Conservation (phyloP, 1,284 basidiomycete species). For the Ustilago lituana region DNA sequence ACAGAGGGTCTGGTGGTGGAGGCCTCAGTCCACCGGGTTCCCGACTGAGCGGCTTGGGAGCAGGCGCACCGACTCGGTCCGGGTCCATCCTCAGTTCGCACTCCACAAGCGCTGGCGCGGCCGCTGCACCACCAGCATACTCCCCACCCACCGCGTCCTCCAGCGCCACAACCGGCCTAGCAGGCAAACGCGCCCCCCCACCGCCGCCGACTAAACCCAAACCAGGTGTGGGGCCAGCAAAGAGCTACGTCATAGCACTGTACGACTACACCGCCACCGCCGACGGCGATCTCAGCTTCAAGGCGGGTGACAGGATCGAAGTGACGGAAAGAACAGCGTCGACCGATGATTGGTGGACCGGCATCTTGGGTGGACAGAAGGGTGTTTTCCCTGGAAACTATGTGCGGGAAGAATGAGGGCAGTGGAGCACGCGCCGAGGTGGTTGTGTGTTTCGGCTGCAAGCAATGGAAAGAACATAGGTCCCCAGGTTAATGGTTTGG, state of each 20-base stretch:
- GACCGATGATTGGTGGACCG: slow-evolving; percentile 98
- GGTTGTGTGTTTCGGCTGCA: not conserved
- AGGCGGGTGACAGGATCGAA: slow-evolving; percentile 91
- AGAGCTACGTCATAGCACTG: slow-evolving; percentile 86
- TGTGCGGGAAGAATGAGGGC: slow-evolving; percentile 44
- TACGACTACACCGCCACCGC: slow-evolving; percentile 86
- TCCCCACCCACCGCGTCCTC: slow-evolving; percentile 5
- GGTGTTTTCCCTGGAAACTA: slow-evolving; percentile 88
- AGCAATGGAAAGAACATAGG: too few species aligned
- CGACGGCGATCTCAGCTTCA: slow-evolving; percentile 91
- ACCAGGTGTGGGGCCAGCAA: slow-evolving; percentile 72
- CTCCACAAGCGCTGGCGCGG: not conserved
- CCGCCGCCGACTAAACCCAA: slow-evolving; percentile 85
- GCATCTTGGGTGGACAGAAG: slow-evolving; percentile 80
- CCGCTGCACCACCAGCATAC: slow-evolving; percentile 31
- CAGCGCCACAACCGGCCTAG: slow-evolving; percentile 10
- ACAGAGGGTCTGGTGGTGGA: slow-evolving; percentile 13
- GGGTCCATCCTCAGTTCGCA: slow-evolving; percentile 22
- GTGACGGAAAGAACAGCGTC: slow-evolving; percentile 84
- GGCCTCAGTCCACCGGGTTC: slow-evolving; percentile 25
- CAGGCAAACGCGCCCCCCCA: slow-evolving; percentile 80
- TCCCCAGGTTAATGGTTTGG: too few species aligned
- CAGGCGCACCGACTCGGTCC: slow-evolving; percentile 33
- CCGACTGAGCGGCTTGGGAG: slow-evolving; percentile 22
- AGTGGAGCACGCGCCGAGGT: not conserved